phyloP scores from a whole-genome alignment of 306 rosid genomes.

The Sicyos baderoa region DNA sequence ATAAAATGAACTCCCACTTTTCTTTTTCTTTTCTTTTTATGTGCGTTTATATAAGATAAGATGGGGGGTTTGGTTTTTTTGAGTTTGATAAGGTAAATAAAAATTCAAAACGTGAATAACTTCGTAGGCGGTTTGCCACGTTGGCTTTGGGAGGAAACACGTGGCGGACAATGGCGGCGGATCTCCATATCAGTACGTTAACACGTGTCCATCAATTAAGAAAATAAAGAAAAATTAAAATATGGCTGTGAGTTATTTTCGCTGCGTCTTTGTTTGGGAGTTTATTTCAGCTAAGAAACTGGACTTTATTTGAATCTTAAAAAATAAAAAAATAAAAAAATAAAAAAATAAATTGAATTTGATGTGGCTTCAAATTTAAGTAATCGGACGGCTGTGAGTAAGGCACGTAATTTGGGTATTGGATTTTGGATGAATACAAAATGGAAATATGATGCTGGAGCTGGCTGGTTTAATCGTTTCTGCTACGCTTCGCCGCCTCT shows the following conservation, averaged over 20 bases:
- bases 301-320: too few species aligned
- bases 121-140: conserved; percentile 12
- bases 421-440: background rate
- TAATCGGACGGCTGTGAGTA: background rate
- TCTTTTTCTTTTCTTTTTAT: background rate
- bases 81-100: background rate
- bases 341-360: background rate
- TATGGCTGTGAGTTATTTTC: background rate
- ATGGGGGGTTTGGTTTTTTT: background rate
- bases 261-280: background rate
- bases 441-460: background rate
- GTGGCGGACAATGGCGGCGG: conserved; percentile 19
- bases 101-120: background rate
- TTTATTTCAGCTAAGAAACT: background rate
- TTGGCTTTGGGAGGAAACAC: background rate
- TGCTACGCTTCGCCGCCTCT: background rate
- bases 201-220: background rate
- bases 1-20: background rate
- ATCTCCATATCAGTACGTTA: background rate
- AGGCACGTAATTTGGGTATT: background rate
- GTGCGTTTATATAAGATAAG: background rate
- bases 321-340: too few species aligned
- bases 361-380: background rate
- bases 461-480: background rate
- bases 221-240: background rate